Conservation (phyloP, 768 basidiomycete genomes). For the Rhodosporidiobolus sp. region DNA sequence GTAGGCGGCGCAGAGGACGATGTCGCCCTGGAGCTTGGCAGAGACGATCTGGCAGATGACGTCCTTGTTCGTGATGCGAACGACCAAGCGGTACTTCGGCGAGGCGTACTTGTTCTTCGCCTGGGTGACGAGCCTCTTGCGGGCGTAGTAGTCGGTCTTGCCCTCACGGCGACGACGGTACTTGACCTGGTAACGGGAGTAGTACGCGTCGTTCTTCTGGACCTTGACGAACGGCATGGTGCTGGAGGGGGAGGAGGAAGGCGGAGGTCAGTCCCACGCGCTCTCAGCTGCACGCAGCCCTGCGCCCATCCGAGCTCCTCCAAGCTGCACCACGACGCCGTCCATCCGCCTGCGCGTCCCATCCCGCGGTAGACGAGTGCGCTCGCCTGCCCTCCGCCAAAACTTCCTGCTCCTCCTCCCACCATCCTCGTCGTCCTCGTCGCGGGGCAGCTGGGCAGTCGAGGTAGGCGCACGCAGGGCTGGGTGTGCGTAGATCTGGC, state of each 20-base stretch:
- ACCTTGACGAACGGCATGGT: slow-evolving; percentile 91
- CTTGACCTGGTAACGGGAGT: slow-evolving; percentile 65
- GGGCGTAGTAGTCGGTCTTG: slow-evolving; percentile 99
- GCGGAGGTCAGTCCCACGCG: no score
- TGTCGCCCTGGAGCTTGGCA: slow-evolving; percentile 95
- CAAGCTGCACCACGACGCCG: no score
- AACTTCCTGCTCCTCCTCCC: no score
- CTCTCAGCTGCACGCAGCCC: no score
- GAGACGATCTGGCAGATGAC: slow-evolving; percentile 94
- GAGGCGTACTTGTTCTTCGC: slow-evolving; percentile 99
- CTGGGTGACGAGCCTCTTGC: slow-evolving; percentile 93
- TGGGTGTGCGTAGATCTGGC: no score
- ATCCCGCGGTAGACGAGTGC: no score
- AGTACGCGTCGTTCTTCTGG: slow-evolving; percentile 94
- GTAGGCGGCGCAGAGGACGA: slow-evolving; percentile 79
- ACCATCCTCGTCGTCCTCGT: no score
- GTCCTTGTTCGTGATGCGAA: slow-evolving; percentile 97
- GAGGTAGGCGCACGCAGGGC: no score
- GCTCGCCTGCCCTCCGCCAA: no score
- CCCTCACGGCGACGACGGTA: slow-evolving; percentile 90
- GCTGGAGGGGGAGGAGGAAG: slow-evolving; percentile 3
- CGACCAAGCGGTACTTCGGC: slow-evolving; percentile 96
- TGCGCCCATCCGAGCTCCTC: no score
- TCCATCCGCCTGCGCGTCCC: no score
- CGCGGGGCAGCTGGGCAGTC: no score